Base-by-base conservation (phyloP, 2,329 filamentous ascomycete genomes). In the Cytospora piceicola region DNA sequence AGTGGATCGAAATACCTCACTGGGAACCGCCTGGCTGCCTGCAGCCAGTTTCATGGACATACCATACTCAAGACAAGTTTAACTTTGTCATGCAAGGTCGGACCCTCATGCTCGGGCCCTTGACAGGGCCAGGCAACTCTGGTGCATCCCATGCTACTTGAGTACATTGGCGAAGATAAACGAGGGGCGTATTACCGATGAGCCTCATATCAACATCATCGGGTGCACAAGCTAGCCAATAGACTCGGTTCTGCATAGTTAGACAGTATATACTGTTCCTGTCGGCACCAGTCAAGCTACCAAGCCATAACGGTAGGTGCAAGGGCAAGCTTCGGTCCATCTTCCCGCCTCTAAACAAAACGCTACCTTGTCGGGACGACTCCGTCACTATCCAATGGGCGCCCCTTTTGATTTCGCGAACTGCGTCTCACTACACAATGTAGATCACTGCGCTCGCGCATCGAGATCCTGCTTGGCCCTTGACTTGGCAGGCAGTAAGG, bases 321-420 rank as follows among this genome's bases (percentile, higher is more conserved):
- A 49, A 14, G 12, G 46, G n/a, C n/a, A 49, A 49, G 46, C 5
- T 51, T 22, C 29, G 17, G 24, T 22, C 12, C 34, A 58, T 42
- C 27, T 22, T 58, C 55, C 12, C 34, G n/a, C 39, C 34, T 11
- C 24, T 24, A 42, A 39, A 24, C 22, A 20, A 32, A 71, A 69
- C 70, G 46, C n/a, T 58, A 36, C 5, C 34, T 22, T 27, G 24
- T 34, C 55, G 55, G 55, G 9, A 29, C 12, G 34, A 39, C 27
- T 39, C 55, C 55, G 55, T 42, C 20, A 12, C 20, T 24, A 8
- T 49, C 24, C 1, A 22, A 27, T 34, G 55, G 36, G 22, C 22
- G 4, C 32, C 12, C 20, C 17, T 24, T 58, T 58, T 15, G n/a
- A 17, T n/a, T 58, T 39, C 11, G 12, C 34, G 55, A 36, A 24